Evolutionary conservation across 75 land plant genomes (phyloP).

Genomic region (Cunninghamia lanceolata): DNA sequence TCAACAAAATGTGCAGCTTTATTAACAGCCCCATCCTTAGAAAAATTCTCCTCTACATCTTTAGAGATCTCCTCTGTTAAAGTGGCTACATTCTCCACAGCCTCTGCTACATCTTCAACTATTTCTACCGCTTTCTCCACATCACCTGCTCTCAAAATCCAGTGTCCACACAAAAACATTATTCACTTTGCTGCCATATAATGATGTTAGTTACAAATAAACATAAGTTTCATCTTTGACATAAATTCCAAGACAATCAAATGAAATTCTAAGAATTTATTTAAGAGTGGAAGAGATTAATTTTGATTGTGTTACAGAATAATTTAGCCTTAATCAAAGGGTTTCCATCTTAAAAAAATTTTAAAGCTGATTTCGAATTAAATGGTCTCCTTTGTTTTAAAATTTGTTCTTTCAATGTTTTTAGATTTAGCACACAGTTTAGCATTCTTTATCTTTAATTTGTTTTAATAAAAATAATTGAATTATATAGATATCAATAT

Average conservation of each 20-base stretch:
- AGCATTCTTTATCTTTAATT: no score
- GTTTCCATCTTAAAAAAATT: no score
- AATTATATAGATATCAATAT: no score
- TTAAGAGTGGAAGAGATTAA: background rate
- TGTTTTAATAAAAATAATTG: no score
- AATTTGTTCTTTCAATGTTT: background rate
- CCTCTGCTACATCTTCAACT: slow-evolving; percentile 4
- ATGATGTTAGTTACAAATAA: background rate
- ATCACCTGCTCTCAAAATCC: background rate
- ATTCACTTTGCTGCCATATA: no score
- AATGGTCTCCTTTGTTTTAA: no score
- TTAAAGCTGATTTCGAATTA: no score
- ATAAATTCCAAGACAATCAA: background rate
- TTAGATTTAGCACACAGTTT: no score
- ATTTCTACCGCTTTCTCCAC: slow-evolving; percentile 7
- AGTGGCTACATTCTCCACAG: background rate
- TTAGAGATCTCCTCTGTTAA: background rate
- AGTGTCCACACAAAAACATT: background rate
- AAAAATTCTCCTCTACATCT: background rate
- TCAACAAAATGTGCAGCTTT: slow-evolving; percentile 7
- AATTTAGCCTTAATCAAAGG: background rate
- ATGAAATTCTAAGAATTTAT: background rate
- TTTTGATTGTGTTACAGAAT: background rate
- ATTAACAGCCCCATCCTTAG: background rate
- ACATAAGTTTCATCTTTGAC: background rate